Percentiles rank a stretch among this genome's conserved stretches.
These are phyloP conservation scores for Eucalyptus sp. DNA, from an alignment of 345 rosid species.

Conservation along the genomic window DNA sequence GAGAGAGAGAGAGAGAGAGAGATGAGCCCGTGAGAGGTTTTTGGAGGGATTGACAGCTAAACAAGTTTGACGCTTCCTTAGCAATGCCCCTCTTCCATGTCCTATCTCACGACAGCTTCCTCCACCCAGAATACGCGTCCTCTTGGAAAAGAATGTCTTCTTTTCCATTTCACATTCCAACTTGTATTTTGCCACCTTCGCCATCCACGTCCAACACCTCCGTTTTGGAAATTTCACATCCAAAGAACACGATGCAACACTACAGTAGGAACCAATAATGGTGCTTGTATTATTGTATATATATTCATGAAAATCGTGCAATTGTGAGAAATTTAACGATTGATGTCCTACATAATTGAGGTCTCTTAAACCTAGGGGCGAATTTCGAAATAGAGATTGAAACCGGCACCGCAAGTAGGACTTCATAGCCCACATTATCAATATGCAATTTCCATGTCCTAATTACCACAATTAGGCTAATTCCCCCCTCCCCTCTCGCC, in stretches of 20 bases:
- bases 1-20: not conserved
- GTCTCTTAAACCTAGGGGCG: not conserved
- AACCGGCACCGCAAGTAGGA: not conserved
- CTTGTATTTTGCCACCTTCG: not conserved
- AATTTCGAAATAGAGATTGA: not conserved
- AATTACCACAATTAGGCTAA: not conserved
- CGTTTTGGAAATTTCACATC: not conserved
- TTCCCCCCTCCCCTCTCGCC: not conserved
- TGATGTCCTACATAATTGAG: not conserved
- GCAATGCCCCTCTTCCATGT: not conserved
- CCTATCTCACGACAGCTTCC: not conserved
- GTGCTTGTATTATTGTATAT: not conserved
- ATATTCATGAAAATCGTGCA: not conserved
- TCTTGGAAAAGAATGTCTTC: not conserved
- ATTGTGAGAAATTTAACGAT: not conserved
- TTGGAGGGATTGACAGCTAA: conserved; percentile 5
- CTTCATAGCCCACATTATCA: not conserved
- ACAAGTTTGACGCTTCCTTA: not conserved
- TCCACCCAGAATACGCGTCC: not conserved
- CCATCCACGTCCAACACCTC: not conserved
- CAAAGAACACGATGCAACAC: not conserved
- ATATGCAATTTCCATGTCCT: not conserved
- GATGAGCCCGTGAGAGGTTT: conserved; percentile 2
- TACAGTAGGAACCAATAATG: not conserved
- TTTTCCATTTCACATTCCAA: not conserved